These are phyloP conservation scores for Cyclotella atomus DNA, from an alignment of 108 stramenopile species.

Conservation along the genomic window DNA sequence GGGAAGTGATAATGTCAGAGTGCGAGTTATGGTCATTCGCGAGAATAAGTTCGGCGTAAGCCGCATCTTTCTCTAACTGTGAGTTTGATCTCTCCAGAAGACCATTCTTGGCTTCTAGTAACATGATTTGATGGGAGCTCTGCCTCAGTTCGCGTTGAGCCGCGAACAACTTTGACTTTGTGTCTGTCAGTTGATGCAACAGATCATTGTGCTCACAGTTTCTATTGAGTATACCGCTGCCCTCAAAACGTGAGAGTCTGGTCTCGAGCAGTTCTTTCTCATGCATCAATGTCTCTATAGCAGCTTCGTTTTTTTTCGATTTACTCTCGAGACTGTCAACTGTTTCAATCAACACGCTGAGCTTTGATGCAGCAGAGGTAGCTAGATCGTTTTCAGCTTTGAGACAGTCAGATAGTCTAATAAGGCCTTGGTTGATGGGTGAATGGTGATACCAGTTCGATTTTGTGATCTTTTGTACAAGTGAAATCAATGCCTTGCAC, in stretches of 20 bases:
- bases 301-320: neutral
- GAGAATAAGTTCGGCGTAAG: neutral
- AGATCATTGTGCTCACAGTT: neutral
- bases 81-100: neutral
- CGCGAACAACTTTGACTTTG: neutral
- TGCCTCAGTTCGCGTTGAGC: conserved; percentile 9
- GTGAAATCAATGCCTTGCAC: neutral
- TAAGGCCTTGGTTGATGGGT: neutral
- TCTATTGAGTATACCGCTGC: neutral
- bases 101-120: neutral
- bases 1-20: neutral
- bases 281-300: neutral
- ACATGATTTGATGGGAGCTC: neutral
- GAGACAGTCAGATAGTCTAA: neutral
- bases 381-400: neutral
- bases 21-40: neutral
- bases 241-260: neutral
- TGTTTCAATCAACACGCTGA: neutral
- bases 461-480: neutral
- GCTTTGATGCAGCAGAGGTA: neutral
- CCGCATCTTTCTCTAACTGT: conserved; percentile 1
- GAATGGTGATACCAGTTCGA: neutral
- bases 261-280: conserved; percentile 8
- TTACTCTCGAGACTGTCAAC: neutral
- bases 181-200: neutral